phyloP scores from a whole-genome alignment of 768 basidiomycete species.

The Collybiopsis confluens region DNA sequence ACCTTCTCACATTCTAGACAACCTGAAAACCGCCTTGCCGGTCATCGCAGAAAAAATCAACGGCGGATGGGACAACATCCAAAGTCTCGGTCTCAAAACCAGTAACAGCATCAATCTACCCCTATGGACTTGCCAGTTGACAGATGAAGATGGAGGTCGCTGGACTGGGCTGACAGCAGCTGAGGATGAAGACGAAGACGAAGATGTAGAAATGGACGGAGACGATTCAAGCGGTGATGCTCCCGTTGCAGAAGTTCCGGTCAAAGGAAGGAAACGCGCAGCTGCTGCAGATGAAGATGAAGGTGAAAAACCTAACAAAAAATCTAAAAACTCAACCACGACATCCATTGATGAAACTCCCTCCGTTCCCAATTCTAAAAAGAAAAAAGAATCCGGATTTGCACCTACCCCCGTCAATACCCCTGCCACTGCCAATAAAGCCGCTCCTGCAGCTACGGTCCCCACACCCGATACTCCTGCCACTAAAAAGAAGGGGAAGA shows the following conservation, averaged over 20 bases:
- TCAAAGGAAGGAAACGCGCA: slow-evolving; percentile 31
- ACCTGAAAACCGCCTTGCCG: slow-evolving; percentile 77
- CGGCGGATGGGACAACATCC: slow-evolving; percentile 88
- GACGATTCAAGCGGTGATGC: slow-evolving; percentile 20
- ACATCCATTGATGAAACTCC: not conserved
- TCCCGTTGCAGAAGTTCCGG: not conserved
- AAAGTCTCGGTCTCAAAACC: slow-evolving; percentile 87
- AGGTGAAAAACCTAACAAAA: slow-evolving; percentile 33
- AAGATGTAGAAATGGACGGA: slow-evolving; percentile 18
- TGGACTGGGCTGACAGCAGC: slow-evolving; percentile 48
- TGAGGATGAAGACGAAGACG: slow-evolving; percentile 20
- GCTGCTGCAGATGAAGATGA: slow-evolving; percentile 34
- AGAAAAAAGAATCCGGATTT: slow-evolving; percentile 1
- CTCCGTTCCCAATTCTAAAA: not conserved
- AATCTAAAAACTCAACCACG: slow-evolving; percentile 27
- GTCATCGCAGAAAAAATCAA: slow-evolving; percentile 64
- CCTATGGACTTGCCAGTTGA: slow-evolving; percentile 82
- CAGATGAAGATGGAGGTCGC: slow-evolving; percentile 49
- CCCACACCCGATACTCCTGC: not conserved
- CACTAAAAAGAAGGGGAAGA: not conserved
- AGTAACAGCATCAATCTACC: slow-evolving; percentile 81
- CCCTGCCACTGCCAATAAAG: slow-evolving; percentile 11
- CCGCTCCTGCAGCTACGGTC: slow-evolving; percentile 4
- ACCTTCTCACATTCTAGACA: slow-evolving; percentile 69
- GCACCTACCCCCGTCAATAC: slow-evolving; percentile 9